Evolutionary conservation across 305 asterid species (phyloP), one percentile per base, ranked within the genome.

Genomic region (Fraxinus albicans): DNA sequence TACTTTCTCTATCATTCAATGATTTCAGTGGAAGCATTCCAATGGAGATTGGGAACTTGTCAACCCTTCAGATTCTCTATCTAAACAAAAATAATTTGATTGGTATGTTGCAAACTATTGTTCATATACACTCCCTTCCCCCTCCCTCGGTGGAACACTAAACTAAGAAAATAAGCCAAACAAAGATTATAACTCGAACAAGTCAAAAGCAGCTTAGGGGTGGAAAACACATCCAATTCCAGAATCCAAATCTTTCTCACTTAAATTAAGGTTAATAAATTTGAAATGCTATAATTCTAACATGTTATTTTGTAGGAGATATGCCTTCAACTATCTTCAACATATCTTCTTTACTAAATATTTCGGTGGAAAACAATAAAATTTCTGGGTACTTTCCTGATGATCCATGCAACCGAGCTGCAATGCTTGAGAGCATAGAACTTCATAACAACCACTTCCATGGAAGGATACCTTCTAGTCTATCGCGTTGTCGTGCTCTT

Each of bases 31-130:
- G 69, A 40, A 55, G 38, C 42, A 83, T 50, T 78, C 70, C 38
- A n/a, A 58, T 7, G 17, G 58, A 13, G n/a, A 65, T 79, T 19
- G 77, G 81, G 53, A 73, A 65, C 67, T 84, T 80, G 21, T 21
- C 77, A 6, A 36, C 58, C 38, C 60, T 79, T 27, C 83, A 63
- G 29, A 4, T n/a, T 33, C 69, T 80, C n/a, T 2, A 4, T 31
- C 4, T 75, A 21, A 21, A 29, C 42, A 5, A 29, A 19, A 75
- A n/a, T 75, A 38, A 42, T 53, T 17, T 53, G 23, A 53, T 53
- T 5, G 63, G 63, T 53, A 53, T 53, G 63, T 53, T 53, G 21
- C 8, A 53, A 50, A 53, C 63, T 47, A 47, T 47, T 47, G 58
- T 47, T 47, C 58, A 47, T 47, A 47, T 47, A 13, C 19, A 13